Base-by-base conservation (phyloP, 768 basidiomycete genomes). In the Erythrobasidium yunnanense region DNA sequence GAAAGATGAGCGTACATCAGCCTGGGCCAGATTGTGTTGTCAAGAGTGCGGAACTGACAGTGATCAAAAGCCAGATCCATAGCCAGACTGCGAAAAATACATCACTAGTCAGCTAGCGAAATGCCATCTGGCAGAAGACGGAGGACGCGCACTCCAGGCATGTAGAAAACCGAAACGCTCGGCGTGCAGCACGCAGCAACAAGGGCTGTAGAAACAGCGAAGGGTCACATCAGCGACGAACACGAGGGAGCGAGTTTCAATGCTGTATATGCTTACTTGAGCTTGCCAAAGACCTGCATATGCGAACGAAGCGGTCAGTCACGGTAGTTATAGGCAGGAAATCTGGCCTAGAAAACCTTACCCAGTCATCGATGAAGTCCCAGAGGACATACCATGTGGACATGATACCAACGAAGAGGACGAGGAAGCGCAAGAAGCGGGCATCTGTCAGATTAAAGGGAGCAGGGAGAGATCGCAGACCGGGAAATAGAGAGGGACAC, bases 371-470 rank as follows among this genome's bases (percentile, higher is more conserved):
- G 18, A 66, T 29, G 38, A 66, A 54, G 53, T 66, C 65, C 65
- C 65, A 66, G 13, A 66, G 27, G 5, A 66, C 33, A 32, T 66
- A 66, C 46, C 46, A 66, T 27, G 55, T 38, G 22, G 55, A 66
- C 65, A 66, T 66, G 15, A 66, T 33, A 4, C 65, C 65, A 2
- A 56, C 55, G 65, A 66, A 66, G 15, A 66, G 65, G 35, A 66
- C 53, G 23, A 6, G 56, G 30, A 35, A 66, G 1, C 65, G 65
- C 6, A 66, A 54, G 25, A 50, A 63, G 27, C 46, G 23, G 2
- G 65, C 65, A 25, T 55, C 38, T 42, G 38, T n/a, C n/a, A n/a
- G n/a, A n/a, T n/a, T n/a, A n/a, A n/a, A n/a, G n/a, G n/a, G n/a
- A n/a, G n/a, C n/a, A n/a, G n/a, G n/a, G n/a, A n/a, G n/a, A n/a